phyloP scores from a whole-genome alignment of 163 green algal genomes.

The Chlamydomonas reinhardtii region DNA sequence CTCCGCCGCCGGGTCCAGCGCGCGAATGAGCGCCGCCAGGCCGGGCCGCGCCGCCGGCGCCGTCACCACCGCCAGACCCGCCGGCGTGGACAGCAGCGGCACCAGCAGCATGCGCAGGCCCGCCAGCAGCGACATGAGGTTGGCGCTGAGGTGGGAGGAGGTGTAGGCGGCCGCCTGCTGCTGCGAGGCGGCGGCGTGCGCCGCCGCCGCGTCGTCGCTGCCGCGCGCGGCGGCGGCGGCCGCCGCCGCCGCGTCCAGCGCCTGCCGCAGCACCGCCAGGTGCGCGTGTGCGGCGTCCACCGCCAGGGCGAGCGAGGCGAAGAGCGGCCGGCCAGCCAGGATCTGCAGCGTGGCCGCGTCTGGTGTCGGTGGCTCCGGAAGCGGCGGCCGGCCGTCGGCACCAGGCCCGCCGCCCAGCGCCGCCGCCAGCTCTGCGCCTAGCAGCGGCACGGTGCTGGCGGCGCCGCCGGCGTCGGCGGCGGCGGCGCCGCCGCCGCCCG shows the following conservation, averaged over 20 bases:
- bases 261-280: neutral
- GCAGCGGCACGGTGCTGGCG: conserved; percentile 2
- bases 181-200: neutral
- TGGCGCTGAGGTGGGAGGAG: neutral
- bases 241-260: conserved; percentile 6
- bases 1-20: conserved; percentile 22
- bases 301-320: conserved; percentile 1
- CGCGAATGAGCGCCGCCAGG: conserved; percentile 30
- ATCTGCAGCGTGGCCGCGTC: conserved; percentile 28
- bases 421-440: neutral
- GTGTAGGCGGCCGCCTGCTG: conserved; percentile 25
- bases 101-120: conserved; percentile 31
- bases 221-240: neutral
- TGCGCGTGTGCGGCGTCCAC: conserved; percentile 10
- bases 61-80: conserved; percentile 23
- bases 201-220: neutral
- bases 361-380: conserved; percentile 28
- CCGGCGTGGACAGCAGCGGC: conserved; percentile 27
- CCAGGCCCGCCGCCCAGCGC: neutral
- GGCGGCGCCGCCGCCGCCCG: neutral
- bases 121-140: conserved; percentile 4
- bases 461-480: conserved; percentile 5
- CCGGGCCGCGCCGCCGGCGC: conserved; percentile 6
- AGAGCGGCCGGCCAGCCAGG: conserved; percentile 9
- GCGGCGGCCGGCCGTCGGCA: conserved; percentile 4